These are phyloP conservation scores for Dioscorea dumetorum DNA, from an alignment of 106 monocot species.

Conservation along the genomic window DNA sequence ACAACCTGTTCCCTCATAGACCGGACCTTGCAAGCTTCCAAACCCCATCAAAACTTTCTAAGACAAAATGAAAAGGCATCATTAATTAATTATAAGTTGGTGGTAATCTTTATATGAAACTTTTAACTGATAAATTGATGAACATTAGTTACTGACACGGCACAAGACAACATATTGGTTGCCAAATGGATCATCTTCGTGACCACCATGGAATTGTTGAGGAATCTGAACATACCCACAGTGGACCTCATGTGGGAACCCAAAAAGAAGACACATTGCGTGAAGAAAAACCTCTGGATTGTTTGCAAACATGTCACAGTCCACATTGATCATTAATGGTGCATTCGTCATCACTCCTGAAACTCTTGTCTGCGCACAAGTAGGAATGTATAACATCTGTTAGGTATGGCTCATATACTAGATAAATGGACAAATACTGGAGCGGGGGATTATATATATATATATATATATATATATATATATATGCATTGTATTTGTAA, in stretches of 20 bases:
- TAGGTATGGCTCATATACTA: too few relatives aligned
- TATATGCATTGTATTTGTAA: too few relatives aligned
- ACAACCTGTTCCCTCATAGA: conserved; percentile 40
- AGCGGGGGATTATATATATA: too few relatives aligned
- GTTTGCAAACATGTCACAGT: conserved; percentile 65
- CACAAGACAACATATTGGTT: conserved; percentile 29
- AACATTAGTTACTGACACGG: neutral
- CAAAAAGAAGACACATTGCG: conserved; percentile 55
- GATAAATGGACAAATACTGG: too few relatives aligned
- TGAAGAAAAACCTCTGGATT: conserved; percentile 41
- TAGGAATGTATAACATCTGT: neutral
- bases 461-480: too few relatives aligned
- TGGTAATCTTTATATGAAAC: too few relatives aligned
- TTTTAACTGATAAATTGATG: too few relatives aligned
- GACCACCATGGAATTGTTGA: conserved; percentile 45
- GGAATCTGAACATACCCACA: conserved; percentile 47
- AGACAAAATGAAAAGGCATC: neutral
- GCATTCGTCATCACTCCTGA: conserved; percentile 70
- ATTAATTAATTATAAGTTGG: too few relatives aligned
- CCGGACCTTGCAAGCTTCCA: conserved; percentile 41
- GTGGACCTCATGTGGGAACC: conserved; percentile 15
- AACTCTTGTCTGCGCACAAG: conserved; percentile 37
- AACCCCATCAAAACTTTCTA: conserved; percentile 11
- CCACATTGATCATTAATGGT: conserved; percentile 58
- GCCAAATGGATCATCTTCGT: conserved; percentile 59